Base-by-base conservation (phyloP, 306 rosid species). In the Begonia loranthoides region DNA sequence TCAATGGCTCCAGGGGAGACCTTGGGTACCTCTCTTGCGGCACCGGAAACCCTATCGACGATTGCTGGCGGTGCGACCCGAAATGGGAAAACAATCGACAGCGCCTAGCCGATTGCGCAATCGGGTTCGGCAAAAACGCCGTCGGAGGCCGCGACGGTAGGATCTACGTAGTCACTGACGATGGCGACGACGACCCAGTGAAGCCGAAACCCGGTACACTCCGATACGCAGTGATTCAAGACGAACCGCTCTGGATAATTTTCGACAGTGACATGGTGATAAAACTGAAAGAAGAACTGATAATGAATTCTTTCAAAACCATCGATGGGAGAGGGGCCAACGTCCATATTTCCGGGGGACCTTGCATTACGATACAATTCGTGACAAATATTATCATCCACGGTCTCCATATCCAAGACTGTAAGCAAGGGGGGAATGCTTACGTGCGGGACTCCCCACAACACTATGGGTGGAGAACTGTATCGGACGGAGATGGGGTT, bases 241-340 rank as follows among this genome's bases (percentile, higher is more conserved):
- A 90, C 1, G 97, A 90, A 64, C 97, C 97, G 1, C 33, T 90
- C 1, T 90, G 97, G 97, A 85, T 90, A 56, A 90, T 76, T 9
- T 90, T 90, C 60, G 81, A 71, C 0, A 71, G 97, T 9, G 97
- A 90, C 66, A 90, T 85, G 97, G 82, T 79, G 69, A 90, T 90
- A 22, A 58, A 69, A 28, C 48, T 90, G 17, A 90, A 90, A 44
- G 97, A 90, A 46, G 97, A 90, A 57, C 65, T 90, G 2, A 90
- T 90, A 21, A 90, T 90, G 95, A 90, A 85, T 68, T 90, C 97
- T 1, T 90, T 85, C 74, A 90, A 90, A 50, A 90, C 97, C 9
- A 50, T 90, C 9, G 97, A 90, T 50, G 97, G 97, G 0, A 66
- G 97, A 50, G 97, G 97, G 0, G 87, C 95, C 0, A 79, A 85